Evolutionary conservation across 441 rosid species (phyloP).

Genomic region (Gossypium gossypioides): DNA sequence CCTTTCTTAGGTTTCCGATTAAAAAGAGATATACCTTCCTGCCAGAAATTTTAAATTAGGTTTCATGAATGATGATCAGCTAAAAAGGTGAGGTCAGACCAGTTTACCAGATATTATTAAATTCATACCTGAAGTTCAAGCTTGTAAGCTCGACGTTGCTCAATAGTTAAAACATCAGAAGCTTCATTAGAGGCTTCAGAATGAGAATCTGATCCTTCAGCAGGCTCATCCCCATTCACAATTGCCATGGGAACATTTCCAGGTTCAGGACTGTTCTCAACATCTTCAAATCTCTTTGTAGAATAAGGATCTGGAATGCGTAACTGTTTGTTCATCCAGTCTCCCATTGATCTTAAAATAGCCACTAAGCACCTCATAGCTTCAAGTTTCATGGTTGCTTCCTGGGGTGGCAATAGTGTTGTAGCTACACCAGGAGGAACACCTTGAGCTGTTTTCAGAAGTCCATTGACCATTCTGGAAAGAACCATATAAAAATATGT

Average conservation of each 20-base stretch:
- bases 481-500: conserved; percentile 10
- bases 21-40: conserved; percentile 99
- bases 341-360: conserved; percentile 89
- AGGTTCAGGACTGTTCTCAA: conserved; percentile 48
- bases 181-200: conserved; percentile 78
- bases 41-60: conserved; percentile 50
- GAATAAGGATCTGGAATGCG: conserved; percentile 73
- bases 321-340: conserved; percentile 93
- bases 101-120: not conserved
- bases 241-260: conserved; percentile 53
- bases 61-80: conserved; percentile 17
- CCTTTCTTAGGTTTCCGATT: conserved; percentile 93
- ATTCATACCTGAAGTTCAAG: conserved; percentile 88
- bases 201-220: conserved; percentile 71
- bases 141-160: conserved; percentile 98
- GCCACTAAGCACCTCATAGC: conserved; percentile 94
- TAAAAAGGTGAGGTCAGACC: conserved; percentile 10
- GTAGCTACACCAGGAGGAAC: conserved; percentile 69
- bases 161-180: conserved; percentile 77
- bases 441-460: conserved; percentile 99
- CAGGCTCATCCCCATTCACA: conserved; percentile 68
- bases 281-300: conserved; percentile 47
- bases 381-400: conserved; percentile 81
- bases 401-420: conserved; percentile 79
- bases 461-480: conserved; percentile 96